Base-by-base conservation (phyloP, 208 protist genomes). In the Wallacemonas sp. region DNA sequence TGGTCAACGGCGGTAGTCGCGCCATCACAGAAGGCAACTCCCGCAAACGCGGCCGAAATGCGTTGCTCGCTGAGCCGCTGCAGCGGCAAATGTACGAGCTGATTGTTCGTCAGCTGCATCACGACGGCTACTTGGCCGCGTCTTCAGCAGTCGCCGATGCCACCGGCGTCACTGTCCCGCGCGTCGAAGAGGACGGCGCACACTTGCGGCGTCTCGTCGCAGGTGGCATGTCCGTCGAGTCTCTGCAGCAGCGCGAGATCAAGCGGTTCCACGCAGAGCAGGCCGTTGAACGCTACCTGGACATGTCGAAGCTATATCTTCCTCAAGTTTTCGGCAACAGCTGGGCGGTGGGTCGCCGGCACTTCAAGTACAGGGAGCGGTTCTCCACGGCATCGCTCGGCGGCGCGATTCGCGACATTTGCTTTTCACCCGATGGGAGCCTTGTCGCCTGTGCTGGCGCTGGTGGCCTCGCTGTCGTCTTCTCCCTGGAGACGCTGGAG, bases 241-340 rank as follows among this genome's bases (percentile, higher is more conserved):
- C 70, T 23, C 77, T 77, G 49, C 64, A 76, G 60, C 63, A 75
- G 16, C 66, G 65, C 1, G 73, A 76, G 1, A 60, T 80, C 19
- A 64, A 69, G 14, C 68, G 78, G 41, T 88, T 83, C 68, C 33
- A 62, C 11, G 47, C 60, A 3, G 65, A 58, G 27, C 72, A 92
- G 57, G 84, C 91, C 17, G 89, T 95, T 19, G 86, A 95, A 67
- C 82, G 78, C 0, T 85, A 84, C 63, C n/a, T 95, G 9, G 83
- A 76, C 47, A 81, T 83, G 1, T 88, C 86, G 1, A 89, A 85
- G 62, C 44, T 95, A 2, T 93, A 93, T 49, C 57, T 93, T 21
- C 89, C 89, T 4, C 60, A 87, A 11, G 68, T 80, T 1, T 63
- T 95, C 26, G 75, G 79, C 11, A 72, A 75, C 17, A 81, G 68